Evolutionary conservation across 495 filamentous ascomycete species (phyloP).

Genomic region (Lasiosphaeria hispida): DNA sequence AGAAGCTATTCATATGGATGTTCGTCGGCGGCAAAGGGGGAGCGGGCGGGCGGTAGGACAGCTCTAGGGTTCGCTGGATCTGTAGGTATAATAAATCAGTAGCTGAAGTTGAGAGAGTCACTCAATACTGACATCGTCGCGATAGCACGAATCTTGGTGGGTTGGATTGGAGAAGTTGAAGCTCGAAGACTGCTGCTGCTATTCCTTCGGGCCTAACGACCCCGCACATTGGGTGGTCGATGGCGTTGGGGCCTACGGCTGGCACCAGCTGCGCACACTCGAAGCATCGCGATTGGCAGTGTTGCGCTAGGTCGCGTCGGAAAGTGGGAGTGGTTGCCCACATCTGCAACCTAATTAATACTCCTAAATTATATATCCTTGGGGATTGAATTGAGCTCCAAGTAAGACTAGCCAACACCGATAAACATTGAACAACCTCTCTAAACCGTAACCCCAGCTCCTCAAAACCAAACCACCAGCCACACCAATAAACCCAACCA

Average conservation of each 20-base stretch:
- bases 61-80: background rate
- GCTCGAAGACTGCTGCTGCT: background rate
- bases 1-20: too few relatives aligned
- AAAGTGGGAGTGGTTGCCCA: too few relatives aligned
- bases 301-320: background rate
- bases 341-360: too few relatives aligned
- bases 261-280: conserved; percentile 5
- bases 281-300: conserved; percentile 1
- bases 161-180: background rate
- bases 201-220: conserved; percentile 4
- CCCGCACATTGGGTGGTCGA: conserved; percentile 8
- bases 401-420: too few relatives aligned
- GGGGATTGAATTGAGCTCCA: too few relatives aligned
- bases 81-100: conserved; percentile 3
- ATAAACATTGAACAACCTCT: too few relatives aligned
- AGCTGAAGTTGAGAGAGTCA: background rate
- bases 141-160: conserved; percentile 8
- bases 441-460: too few relatives aligned
- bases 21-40: conserved; percentile 5
- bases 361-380: too few relatives aligned
- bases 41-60: background rate
- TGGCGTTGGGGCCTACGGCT: conserved; percentile 4
- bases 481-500: background rate
- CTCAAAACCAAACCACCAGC: background rate
- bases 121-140: background rate